Evolutionary conservation across 371 early-diverging fungal species (phyloP).

Genomic region (Mortierella sp.): DNA sequence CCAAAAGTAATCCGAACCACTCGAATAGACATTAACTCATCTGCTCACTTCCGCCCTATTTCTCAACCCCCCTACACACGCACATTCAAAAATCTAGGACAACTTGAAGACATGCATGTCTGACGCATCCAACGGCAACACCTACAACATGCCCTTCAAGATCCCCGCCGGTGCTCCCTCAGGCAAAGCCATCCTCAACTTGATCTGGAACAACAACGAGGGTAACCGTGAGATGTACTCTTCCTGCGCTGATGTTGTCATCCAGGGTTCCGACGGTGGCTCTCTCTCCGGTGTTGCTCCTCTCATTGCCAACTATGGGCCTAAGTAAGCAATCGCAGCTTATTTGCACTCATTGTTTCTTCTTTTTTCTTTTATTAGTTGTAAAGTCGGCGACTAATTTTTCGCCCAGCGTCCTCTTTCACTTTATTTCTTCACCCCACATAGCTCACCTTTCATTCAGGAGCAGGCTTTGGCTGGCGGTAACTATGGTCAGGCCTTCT

Average conservation of each 20-base stretch:
- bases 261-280: slow-evolving; percentile 48
- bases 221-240: slow-evolving; percentile 58
- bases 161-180: slow-evolving; percentile 49
- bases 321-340: slow-evolving; percentile 8
- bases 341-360: background rate
- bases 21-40: background rate
- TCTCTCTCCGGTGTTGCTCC: slow-evolving; percentile 52
- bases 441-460: slow-evolving; percentile 33
- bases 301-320: slow-evolving; percentile 53
- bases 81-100: slow-evolving; percentile 15
- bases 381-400: background rate
- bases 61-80: background rate
- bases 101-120: slow-evolving; percentile 38
- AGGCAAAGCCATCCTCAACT: slow-evolving; percentile 45
- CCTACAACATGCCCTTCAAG: slow-evolving; percentile 36
- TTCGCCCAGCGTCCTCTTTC: too few relatives aligned
- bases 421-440: background rate
- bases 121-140: slow-evolving; percentile 30
- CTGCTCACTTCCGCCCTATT: background rate
- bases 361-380: background rate
- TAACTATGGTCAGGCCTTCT: slow-evolving; percentile 41
- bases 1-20: background rate
- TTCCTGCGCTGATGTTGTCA: slow-evolving; percentile 45
- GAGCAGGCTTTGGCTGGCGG: slow-evolving; percentile 33
- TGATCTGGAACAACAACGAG: slow-evolving; percentile 59